phyloP scores from a whole-genome alignment of 345 rosid genomes.

The Nephelium lappaceum region DNA sequence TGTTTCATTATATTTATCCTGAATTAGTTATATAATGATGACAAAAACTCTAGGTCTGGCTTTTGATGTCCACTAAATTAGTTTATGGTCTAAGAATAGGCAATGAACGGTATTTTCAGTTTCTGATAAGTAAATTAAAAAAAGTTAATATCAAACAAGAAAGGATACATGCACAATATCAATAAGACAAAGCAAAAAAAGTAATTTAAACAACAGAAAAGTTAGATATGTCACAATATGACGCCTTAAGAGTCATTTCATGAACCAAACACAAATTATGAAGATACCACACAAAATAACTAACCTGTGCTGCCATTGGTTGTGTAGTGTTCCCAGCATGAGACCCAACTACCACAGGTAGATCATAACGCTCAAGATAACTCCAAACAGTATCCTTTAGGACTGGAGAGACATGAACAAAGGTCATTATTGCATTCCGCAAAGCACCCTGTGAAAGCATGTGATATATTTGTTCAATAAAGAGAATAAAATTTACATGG shows the following conservation, averaged over 20 bases:
- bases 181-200: conserved; percentile 2
- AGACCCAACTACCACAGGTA: conserved; percentile 84
- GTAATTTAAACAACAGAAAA: background rate
- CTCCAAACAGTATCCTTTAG: conserved; percentile 81
- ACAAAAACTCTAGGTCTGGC: background rate
- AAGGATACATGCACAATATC: background rate
- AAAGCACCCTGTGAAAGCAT: conserved; percentile 74
- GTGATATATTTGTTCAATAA: conserved; percentile 15
- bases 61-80: conserved; percentile 1
- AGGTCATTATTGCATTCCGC: conserved; percentile 80
- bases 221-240: background rate
- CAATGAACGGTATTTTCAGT: background rate
- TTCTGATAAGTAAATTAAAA: background rate
- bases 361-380: conserved; percentile 91
- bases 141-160: background rate
- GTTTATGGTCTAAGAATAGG: background rate
- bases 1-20: background rate
- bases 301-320: conserved; percentile 63
- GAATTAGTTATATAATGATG: background rate
- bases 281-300: conserved; percentile 9
- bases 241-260: conserved; percentile 1
- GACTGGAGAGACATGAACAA: conserved; percentile 70
- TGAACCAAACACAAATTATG: background rate
- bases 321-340: conserved; percentile 54
- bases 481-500: background rate